Conservation (phyloP, 331 rosid genomes). For the Phaseolus coccineus region DNA sequence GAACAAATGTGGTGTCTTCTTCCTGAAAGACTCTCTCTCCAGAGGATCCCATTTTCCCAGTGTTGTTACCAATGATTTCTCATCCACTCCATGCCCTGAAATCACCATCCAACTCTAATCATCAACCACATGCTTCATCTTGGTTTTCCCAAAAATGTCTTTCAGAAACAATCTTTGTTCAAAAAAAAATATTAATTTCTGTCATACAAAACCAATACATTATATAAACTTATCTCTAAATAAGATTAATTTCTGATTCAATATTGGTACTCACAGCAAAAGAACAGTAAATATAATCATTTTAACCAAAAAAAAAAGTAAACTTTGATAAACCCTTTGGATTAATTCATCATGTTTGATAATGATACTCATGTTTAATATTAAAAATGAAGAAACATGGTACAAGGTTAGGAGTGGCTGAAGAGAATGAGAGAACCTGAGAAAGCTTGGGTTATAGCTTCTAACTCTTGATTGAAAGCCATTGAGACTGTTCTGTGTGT, state of each 20-base stretch:
- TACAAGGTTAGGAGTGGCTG: background rate
- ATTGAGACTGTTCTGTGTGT: conserved; percentile 29
- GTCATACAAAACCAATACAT: no score
- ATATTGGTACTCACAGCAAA: no score
- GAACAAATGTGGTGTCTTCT: conserved; percentile 60
- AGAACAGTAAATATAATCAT: no score
- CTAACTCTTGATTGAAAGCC: conserved; percentile 65
- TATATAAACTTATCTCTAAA: no score
- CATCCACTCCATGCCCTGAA: conserved; percentile 91
- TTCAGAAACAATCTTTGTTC: no score
- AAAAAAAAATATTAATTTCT: no score
- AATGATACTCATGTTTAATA: background rate
- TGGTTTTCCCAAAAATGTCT: no score
- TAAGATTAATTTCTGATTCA: no score
- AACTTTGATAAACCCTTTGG: no score
- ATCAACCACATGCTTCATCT: background rate
- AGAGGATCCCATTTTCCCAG: conserved; percentile 78
- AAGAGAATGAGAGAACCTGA: conserved; percentile 62
- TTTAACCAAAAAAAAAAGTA: no score
- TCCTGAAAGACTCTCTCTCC: conserved; percentile 68
- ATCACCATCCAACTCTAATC: conserved; percentile 15
- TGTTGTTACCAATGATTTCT: conserved; percentile 62
- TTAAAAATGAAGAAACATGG: background rate
- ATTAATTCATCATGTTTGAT: background rate
- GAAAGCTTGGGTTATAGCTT: conserved; percentile 74